Base-by-base conservation (phyloP, 768 basidiomycete genomes). In the Scleroderma citrinum region DNA sequence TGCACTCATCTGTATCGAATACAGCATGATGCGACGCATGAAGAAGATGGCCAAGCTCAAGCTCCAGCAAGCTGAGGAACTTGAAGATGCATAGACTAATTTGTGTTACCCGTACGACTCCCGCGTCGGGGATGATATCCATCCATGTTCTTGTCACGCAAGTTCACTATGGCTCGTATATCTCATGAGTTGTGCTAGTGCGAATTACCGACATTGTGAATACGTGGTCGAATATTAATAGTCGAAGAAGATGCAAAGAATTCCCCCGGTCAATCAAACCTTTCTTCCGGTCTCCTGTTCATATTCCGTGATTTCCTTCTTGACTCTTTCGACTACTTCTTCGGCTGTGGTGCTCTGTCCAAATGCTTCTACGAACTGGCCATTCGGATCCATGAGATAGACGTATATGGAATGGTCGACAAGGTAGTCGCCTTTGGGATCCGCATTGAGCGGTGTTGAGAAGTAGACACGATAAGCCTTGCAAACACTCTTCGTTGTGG, bases 391-490 rank as follows among this genome's bases (percentile, higher is more conserved):
- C 92, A 99, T 96, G 31, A 99, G 78, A 69, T 99, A 99, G 57
- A 99, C 89, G 69, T 92, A 97, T 65, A 96, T 95, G 36, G 89
- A 92, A 66, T 89, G 87, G 69, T 98, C 96, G 30, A 99, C 96
- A 38, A 99, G 81, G 65, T 98, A 99, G 71, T 99, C 96, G 44
- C 92, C 94, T 8, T 77, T 81, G 14, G 86, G 80, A 59, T 91
- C 85, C 2, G 92, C 87, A 59, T 88, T 71, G 10, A 91, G 91
- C 2, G 90, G 90, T 5, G 95, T 97, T 6, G 92, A 96, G 74
- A 99, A 99, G 69, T 99, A 99, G 36, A 99, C 96, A 35, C 96
- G 87, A 67, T 95, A 99, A 23, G 87, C 83, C 67, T 92, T 95
- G 77, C 95, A 98, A 20, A 85, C 80, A 23, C 83, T 76, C 67